Conservation (phyloP, 1,284 basidiomycete genomes). For the Boletus semigastroideus region DNA sequence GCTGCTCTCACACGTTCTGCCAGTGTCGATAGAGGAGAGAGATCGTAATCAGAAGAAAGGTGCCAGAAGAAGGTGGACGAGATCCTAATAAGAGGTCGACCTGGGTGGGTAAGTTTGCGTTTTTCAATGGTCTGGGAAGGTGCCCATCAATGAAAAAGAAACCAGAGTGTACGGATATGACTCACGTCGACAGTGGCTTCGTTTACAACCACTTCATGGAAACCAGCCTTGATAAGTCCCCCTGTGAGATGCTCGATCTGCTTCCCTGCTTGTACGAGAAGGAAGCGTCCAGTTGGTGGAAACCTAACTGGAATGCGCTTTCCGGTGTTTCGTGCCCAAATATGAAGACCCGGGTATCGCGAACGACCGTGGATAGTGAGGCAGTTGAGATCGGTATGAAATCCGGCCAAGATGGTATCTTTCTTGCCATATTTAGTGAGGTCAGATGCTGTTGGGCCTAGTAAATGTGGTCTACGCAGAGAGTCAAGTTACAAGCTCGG, state of each 20-base stretch:
- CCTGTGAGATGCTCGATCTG: slow-evolving; percentile 89
- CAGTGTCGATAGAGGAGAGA: slow-evolving; percentile 64
- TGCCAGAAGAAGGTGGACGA: slow-evolving; percentile 96
- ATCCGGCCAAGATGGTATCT: slow-evolving; percentile 85
- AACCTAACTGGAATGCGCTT: slow-evolving; percentile 84
- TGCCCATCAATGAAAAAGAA: neutral
- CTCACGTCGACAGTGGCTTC: slow-evolving; percentile 69
- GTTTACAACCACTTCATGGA: slow-evolving; percentile 89
- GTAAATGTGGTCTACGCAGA: slow-evolving; percentile 69
- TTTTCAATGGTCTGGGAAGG: slow-evolving; percentile 59
- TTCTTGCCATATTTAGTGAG: slow-evolving; percentile 74
- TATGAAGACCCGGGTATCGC: slow-evolving; percentile 79
- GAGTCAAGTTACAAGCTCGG: neutral
- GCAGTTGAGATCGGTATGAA: slow-evolving; percentile 85
- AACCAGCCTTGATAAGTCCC: slow-evolving; percentile 88
- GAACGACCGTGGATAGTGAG: slow-evolving; percentile 90
- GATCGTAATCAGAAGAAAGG: slow-evolving; percentile 79
- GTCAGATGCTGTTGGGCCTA: slow-evolving; percentile 91
- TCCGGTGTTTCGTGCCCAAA: slow-evolving; percentile 91
- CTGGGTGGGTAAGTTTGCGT: slow-evolving; percentile 56
- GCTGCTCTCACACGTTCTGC: slow-evolving; percentile 43
- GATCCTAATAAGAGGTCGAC: slow-evolving; percentile 85
- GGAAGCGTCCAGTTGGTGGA: slow-evolving; percentile 66
- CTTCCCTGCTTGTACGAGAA: slow-evolving; percentile 88
- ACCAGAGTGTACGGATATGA: neutral